Base-by-base conservation (phyloP, 2,329 filamentous ascomycete species). In the Truncatella angustata region DNA sequence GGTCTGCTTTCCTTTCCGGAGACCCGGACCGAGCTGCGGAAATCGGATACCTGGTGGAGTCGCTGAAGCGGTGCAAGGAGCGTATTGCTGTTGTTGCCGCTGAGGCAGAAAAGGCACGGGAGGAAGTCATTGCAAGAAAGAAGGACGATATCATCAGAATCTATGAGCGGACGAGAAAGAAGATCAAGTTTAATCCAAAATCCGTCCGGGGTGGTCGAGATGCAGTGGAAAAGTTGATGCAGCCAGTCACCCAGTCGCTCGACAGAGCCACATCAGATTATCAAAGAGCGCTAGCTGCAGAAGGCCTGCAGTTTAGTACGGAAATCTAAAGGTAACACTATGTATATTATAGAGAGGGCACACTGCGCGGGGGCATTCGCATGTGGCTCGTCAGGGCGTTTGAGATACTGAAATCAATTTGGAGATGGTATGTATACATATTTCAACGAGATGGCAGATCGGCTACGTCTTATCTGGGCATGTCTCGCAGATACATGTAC, bases 1-100 rank as follows among this genome's bases (percentile, higher is more conserved):
- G 93, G 93, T 81, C 84, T 30, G 85, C 92, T 0, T 99, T 96
- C 64, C 79, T 96, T 23, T 97, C 92, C 0, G 93, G 92, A 12
- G 90, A 97, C 64, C 74, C 89, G 1, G 86, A 90, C 54, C 86
- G 90, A 30, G 90, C 90, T 0, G 79, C 79, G 37, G 93, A 99
- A 70, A 79, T 97, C 12, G 84, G 86, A 5, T 91, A 89, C 56
- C 79, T 97, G 43, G 85, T 88, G 6, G 90, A 96, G 66, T 93
- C 91, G 9, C 78, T 99, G 12, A 82, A 84, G 54, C 84, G 87
- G 54, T 93, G 91, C 0, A 77, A 86, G 51, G 82, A 87, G 54
- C 84, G 94, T 23, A 93, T 97, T 67, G 82, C 88, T 52, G 85
- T 87, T 14, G 89, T 97, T 1, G 89, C 88, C 0, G 80, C 84